These are phyloP conservation scores for Trametopsis cervina DNA, from an alignment of 768 basidiomycete species.

Conservation along the genomic window DNA sequence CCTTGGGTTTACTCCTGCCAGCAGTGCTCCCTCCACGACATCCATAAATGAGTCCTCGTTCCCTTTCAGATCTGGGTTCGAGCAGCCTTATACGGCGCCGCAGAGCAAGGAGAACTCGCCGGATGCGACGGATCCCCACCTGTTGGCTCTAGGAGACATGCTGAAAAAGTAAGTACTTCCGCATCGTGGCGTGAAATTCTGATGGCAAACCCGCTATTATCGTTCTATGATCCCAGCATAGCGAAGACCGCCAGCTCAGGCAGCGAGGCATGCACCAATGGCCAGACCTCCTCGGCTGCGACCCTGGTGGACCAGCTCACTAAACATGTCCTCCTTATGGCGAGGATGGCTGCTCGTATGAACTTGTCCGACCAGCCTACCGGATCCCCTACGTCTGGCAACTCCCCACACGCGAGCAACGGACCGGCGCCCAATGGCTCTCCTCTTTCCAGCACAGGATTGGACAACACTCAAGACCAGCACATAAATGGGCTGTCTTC, in stretches of 20 bases:
- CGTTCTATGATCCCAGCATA: constrained; percentile 18
- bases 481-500: constrained; percentile 19
- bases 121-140: constrained; percentile 30
- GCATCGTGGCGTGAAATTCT: constrained; percentile 11
- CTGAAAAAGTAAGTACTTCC: constrained; percentile 42
- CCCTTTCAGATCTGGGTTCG: constrained; percentile 21
- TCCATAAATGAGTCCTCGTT: constrained; percentile 23
- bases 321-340: constrained; percentile 22
- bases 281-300: constrained; percentile 19
- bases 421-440: constrained; percentile 9
- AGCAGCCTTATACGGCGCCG: constrained; percentile 11
- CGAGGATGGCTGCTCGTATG: constrained; percentile 22
- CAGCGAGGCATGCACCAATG: constrained; percentile 23
- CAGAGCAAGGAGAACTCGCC: constrained; percentile 22
- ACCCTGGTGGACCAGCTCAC: constrained; percentile 22
- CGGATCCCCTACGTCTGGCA: constrained; percentile 5
- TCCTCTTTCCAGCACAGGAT: constrained; percentile 3
- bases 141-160: constrained; percentile 43
- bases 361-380: constrained; percentile 16
- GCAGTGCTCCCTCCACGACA: constrained; percentile 21
- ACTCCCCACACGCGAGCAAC: constrained; percentile 13
- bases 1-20: constrained; percentile 21
- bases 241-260: constrained; percentile 22
- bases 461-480: constrained; percentile 17
- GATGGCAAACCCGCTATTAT: constrained; percentile 26